Conservation (phyloP, 805 yeast genomes). For the Pichia manshurica region DNA sequence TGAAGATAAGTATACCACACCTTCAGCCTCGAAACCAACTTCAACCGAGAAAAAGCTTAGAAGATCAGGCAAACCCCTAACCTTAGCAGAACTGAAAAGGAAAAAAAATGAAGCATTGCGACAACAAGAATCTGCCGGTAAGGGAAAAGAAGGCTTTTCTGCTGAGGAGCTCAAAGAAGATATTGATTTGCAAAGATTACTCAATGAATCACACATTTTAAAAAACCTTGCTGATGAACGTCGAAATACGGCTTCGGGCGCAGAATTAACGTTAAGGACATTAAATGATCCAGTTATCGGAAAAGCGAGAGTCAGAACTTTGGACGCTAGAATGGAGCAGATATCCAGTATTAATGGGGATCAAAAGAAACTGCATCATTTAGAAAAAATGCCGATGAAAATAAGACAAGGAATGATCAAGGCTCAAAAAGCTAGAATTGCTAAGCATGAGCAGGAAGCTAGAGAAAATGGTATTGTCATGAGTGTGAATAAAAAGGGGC, state of each 20-base stretch:
- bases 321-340: conserved; percentile 50
- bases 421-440: conserved; percentile 46
- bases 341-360: conserved; percentile 42
- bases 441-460: conserved; percentile 68
- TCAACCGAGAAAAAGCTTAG: conserved; percentile 47
- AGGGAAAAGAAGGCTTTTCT: conserved; percentile 6
- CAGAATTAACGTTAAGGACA: conserved; percentile 58
- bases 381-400: conserved; percentile 83
- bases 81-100: conserved; percentile 35
- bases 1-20: conserved; percentile 30
- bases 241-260: conserved; percentile 48
- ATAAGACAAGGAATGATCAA: conserved; percentile 80
- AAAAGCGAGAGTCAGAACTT: conserved; percentile 58
- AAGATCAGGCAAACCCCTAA: conserved; percentile 57
- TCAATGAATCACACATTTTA: conserved; percentile 66
- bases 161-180: conserved; percentile 44
- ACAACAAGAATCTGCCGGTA: conserved; percentile 21
- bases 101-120: conserved; percentile 33
- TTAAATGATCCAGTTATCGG: conserved; percentile 63
- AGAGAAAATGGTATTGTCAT: conserved; percentile 86
- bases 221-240: conserved; percentile 24
- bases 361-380: conserved; percentile 31
- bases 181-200: conserved; percentile 61
- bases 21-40: conserved; percentile 19
- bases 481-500: conserved; percentile 63